Evolutionary conservation across 2,329 filamentous ascomycete species (phyloP).

Genomic region (Colletotrichum sojae): DNA sequence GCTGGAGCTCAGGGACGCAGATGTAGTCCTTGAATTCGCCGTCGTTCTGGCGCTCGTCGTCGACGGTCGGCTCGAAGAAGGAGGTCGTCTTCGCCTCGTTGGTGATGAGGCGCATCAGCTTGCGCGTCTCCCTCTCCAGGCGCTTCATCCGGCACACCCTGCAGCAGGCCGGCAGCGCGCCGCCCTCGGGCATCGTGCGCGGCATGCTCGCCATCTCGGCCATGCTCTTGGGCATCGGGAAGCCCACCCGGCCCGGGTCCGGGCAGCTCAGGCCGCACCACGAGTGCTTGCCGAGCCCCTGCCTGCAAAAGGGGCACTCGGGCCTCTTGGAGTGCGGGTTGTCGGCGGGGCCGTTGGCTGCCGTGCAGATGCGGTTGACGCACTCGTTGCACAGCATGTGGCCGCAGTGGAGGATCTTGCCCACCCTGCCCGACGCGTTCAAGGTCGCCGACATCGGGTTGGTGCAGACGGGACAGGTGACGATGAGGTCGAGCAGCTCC

Average conservation of each 20-base stretch:
- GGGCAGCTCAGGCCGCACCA: slow-evolving; percentile 23
- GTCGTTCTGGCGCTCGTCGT: slow-evolving; percentile 2
- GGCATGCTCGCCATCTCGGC: slow-evolving; percentile 19
- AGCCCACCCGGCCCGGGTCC: slow-evolving; percentile 12
- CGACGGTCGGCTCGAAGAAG: slow-evolving; percentile 16
- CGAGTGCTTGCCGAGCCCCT: slow-evolving; percentile 22
- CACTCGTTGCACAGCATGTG: slow-evolving; percentile 37
- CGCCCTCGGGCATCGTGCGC: slow-evolving; percentile 34
- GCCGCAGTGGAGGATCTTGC: slow-evolving; percentile 36
- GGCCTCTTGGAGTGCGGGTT: background rate
- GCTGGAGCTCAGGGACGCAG: slow-evolving; percentile 30
- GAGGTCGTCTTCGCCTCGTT: slow-evolving; percentile 21
- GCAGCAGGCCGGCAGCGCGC: slow-evolving; percentile 25
- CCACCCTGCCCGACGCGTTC: slow-evolving; percentile 26
- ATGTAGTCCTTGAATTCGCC: slow-evolving; percentile 14
- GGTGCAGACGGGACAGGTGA: slow-evolving; percentile 35
- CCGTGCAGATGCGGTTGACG: slow-evolving; percentile 20
- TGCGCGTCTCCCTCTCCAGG: slow-evolving; percentile 17
- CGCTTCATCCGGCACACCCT: slow-evolving; percentile 24
- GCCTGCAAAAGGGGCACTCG: slow-evolving; percentile 35
- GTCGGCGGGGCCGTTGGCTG: background rate
- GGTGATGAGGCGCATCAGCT: slow-evolving; percentile 18
- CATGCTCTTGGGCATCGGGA: slow-evolving; percentile 22
- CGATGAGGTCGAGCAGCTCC: slow-evolving; percentile 2
- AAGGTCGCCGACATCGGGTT: slow-evolving; percentile 20